These are phyloP conservation scores for Sphaerosporella brunnea DNA, from an alignment of 495 filamentous ascomycete species.

Conservation along the genomic window DNA sequence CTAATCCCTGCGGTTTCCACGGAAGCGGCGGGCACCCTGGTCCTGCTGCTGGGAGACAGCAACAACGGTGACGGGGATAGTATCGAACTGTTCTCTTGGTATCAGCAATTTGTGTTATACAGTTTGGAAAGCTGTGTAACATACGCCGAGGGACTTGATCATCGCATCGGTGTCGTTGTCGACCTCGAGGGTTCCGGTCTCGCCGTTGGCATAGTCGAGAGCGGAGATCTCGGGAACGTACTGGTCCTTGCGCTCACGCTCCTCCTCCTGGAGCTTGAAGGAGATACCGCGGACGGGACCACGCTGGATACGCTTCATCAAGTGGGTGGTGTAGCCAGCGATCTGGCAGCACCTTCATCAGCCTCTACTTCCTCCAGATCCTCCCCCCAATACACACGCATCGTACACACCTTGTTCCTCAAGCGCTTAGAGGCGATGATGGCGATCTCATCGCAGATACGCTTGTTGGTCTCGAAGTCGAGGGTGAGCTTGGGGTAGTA, in stretches of 20 bases:
- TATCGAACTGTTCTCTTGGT: conserved; percentile 56
- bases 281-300: conserved; percentile 98
- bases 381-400: not conserved
- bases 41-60: conserved; percentile 72
- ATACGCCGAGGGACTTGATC: conserved; percentile 91
- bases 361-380: not conserved
- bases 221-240: conserved; percentile 98
- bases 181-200: conserved; percentile 83
- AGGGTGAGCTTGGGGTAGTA: conserved; percentile 97
- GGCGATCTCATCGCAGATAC: conserved; percentile 99
- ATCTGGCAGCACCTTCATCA: conserved; percentile 38
- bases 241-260: conserved; percentile 99
- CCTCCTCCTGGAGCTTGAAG: conserved; percentile 99
- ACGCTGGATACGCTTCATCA: conserved; percentile 99
- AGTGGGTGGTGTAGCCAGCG: conserved; percentile 92
- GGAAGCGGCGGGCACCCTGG: conserved; percentile 23
- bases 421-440: conserved; percentile 97
- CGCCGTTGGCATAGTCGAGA: conserved; percentile 91
- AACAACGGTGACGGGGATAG: conserved; percentile 86
- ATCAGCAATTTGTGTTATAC: not conserved
- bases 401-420: conserved; percentile 70
- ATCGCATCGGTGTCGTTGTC: conserved; percentile 96
- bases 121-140: conserved; percentile 30
- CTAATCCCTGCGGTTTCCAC: conserved; percentile 8
- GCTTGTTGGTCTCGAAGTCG: conserved; percentile 99